Percentiles rank a stretch among this genome's conserved stretches.
Conservation (phyloP, 257 asterid species). For the Plantago ovata region DNA sequence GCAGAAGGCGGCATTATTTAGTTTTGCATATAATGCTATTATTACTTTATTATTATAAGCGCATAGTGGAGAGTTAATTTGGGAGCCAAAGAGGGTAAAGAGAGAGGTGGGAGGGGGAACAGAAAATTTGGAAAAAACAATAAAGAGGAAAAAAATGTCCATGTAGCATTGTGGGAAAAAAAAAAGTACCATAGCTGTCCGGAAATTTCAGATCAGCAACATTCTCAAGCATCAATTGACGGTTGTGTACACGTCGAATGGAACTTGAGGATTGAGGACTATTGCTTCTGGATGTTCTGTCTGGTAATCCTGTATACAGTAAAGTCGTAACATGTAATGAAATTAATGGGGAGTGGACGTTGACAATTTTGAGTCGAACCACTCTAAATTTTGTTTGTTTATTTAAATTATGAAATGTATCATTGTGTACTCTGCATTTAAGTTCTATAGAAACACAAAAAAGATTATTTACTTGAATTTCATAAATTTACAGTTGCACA, state of each 20-base stretch:
- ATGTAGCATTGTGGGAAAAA: conserved; percentile 1
- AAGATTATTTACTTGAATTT: too few relatives aligned
- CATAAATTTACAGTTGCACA: too few relatives aligned
- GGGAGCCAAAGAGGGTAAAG: too few relatives aligned
- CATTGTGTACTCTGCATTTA: too few relatives aligned
- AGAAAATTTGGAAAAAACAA: too few relatives aligned
- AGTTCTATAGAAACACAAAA: too few relatives aligned
- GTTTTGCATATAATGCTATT: conserved; percentile 4
- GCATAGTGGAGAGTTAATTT: neutral
- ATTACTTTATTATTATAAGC: conserved; percentile 2
- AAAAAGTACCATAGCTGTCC: conserved; percentile 57
- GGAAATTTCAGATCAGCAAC: conserved; percentile 73
- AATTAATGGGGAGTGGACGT: too few relatives aligned
- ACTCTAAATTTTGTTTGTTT: too few relatives aligned
- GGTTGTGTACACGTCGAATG: conserved; percentile 67
- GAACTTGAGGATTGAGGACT: conserved; percentile 88
- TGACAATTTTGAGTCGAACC: too few relatives aligned
- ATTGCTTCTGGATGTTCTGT: conserved; percentile 74
- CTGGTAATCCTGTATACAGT: conserved; percentile 57
- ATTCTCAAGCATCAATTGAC: conserved; percentile 89
- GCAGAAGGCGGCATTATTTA: conserved; percentile 14
- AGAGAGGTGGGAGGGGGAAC: neutral
- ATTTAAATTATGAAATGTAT: too few relatives aligned
- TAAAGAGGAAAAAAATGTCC: neutral
- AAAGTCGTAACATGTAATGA: conserved; percentile 17